Evolutionary conservation across 441 rosid species (phyloP).

Genomic region (Populus hybrid): DNA sequence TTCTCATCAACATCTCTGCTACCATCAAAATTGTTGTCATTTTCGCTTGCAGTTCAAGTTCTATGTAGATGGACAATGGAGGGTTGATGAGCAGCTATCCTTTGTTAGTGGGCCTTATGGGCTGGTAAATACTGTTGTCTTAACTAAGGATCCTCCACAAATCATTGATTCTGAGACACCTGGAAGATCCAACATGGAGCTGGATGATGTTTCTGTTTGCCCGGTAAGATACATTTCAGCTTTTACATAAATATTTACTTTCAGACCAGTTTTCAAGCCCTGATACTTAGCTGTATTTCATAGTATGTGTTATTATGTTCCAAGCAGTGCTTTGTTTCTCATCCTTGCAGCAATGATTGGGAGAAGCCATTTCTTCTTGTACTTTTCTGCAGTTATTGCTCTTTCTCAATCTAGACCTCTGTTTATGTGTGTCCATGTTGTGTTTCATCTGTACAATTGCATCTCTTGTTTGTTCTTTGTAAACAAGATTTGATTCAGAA

Average conservation of each 20-base stretch:
- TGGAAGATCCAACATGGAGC: constrained; percentile 65
- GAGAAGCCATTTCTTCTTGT: background rate
- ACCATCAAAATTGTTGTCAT: background rate
- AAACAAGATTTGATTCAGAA: background rate
- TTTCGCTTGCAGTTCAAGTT: constrained; percentile 63
- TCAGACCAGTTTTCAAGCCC: background rate
- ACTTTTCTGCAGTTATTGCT: background rate
- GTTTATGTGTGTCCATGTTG: background rate
- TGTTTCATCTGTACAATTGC: background rate
- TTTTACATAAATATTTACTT: background rate
- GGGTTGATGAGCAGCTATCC: constrained; percentile 61
- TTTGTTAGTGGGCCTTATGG: constrained; percentile 58
- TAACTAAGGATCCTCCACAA: constrained; percentile 47
- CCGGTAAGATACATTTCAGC: constrained; percentile 37
- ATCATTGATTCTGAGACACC: constrained; percentile 35
- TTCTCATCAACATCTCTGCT: background rate
- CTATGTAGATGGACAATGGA: constrained; percentile 69
- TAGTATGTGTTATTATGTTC: background rate
- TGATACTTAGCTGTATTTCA: background rate
- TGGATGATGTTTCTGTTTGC: constrained; percentile 52
- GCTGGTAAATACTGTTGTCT: constrained; percentile 57
- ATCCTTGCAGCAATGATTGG: background rate
- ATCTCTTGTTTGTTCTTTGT: background rate
- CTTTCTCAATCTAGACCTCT: background rate
- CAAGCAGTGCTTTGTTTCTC: background rate